A percentile compares a stretch with the other conserved stretches of the same genome.
phyloP scores from a whole-genome alignment of 2,329 filamentous ascomycete genomes.

The Colletotrichum trifolii region DNA sequence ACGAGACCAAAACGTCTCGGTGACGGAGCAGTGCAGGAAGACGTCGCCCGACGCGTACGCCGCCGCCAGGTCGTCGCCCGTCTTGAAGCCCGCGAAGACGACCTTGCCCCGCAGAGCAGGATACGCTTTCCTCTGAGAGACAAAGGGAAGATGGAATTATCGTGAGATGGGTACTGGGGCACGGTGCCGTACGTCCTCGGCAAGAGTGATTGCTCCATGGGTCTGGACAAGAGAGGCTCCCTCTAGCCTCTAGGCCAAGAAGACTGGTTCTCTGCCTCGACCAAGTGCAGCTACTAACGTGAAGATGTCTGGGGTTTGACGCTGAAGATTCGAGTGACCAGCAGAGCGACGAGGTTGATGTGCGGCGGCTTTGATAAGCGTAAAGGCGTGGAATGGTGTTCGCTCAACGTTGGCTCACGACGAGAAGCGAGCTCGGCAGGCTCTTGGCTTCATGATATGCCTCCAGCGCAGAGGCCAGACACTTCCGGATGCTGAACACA shows the following conservation, averaged over 20 bases:
- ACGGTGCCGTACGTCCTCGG: slow-evolving; percentile 17
- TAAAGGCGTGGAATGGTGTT: not conserved
- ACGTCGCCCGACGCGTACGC: slow-evolving; percentile 75
- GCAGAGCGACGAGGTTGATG: not conserved
- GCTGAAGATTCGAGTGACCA: slow-evolving; percentile 2
- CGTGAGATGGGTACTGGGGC: slow-evolving; percentile 42
- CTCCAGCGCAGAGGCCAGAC: not conserved
- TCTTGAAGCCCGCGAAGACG: slow-evolving; percentile 74
- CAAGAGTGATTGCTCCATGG: slow-evolving; percentile 23
- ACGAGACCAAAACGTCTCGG: slow-evolving; percentile 78
- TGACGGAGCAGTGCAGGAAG: slow-evolving; percentile 78
- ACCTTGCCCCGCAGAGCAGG: slow-evolving; percentile 71
- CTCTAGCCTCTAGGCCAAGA: too few relatives aligned
- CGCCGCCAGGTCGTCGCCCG: slow-evolving; percentile 70
- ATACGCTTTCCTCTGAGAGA: slow-evolving; percentile 70
- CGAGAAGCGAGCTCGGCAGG: not conserved
- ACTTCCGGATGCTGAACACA: not conserved
- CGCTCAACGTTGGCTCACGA: not conserved
- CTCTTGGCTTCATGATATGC: slow-evolving; percentile 29
- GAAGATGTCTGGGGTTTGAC: slow-evolving; percentile 1
- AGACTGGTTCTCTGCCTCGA: too few relatives aligned
- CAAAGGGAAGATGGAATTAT: slow-evolving; percentile 57
- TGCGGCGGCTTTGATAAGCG: not conserved
- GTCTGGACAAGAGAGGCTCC: not conserved
- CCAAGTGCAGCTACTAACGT: not conserved